Evolutionary conservation across 2,329 filamentous ascomycete genomes (phyloP).

Genomic region (Myriosclerotinia duriaeana): DNA sequence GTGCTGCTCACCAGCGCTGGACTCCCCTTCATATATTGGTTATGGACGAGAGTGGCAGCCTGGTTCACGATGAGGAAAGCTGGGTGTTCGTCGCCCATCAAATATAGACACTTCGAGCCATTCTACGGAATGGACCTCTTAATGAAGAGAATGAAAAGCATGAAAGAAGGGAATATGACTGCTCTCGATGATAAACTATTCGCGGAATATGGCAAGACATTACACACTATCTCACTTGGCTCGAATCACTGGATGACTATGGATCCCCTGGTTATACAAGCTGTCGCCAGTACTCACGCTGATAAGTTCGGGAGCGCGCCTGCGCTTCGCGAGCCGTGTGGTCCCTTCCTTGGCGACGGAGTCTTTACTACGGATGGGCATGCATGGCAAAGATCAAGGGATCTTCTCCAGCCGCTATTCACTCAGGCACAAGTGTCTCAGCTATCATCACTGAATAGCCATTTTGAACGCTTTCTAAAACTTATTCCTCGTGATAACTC

Average conservation of each 20-base stretch:
- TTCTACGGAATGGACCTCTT: slow-evolving; percentile 8
- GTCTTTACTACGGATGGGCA: slow-evolving; percentile 55
- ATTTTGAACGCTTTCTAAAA: slow-evolving; percentile 56
- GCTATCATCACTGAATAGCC: slow-evolving; percentile 57
- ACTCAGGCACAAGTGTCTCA: slow-evolving; percentile 48
- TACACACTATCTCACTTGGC: slow-evolving; percentile 22
- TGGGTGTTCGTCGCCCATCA: slow-evolving; percentile 9
- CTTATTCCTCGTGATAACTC: slow-evolving; percentile 54
- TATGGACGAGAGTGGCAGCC: background rate
- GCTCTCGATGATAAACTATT: slow-evolving; percentile 22
- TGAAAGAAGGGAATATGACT: background rate
- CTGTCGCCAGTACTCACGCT: slow-evolving; percentile 55
- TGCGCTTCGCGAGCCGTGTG: slow-evolving; percentile 45
- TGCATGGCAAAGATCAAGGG: slow-evolving; percentile 50
- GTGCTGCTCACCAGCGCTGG: too few relatives aligned
- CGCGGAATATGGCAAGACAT: slow-evolving; percentile 25
- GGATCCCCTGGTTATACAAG: slow-evolving; percentile 56
- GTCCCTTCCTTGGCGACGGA: slow-evolving; percentile 52
- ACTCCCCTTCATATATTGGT: slow-evolving; percentile 8
- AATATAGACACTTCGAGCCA: slow-evolving; percentile 12
- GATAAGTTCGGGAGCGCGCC: slow-evolving; percentile 51
- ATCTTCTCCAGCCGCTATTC: slow-evolving; percentile 54
- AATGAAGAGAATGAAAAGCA: background rate
- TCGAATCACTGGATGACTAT: slow-evolving; percentile 41
- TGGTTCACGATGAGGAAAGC: slow-evolving; percentile 5